These are phyloP conservation scores for Neurospora crassa DNA, from an alignment of 2,329 filamentous ascomycete genomes.

Conservation along the genomic window DNA sequence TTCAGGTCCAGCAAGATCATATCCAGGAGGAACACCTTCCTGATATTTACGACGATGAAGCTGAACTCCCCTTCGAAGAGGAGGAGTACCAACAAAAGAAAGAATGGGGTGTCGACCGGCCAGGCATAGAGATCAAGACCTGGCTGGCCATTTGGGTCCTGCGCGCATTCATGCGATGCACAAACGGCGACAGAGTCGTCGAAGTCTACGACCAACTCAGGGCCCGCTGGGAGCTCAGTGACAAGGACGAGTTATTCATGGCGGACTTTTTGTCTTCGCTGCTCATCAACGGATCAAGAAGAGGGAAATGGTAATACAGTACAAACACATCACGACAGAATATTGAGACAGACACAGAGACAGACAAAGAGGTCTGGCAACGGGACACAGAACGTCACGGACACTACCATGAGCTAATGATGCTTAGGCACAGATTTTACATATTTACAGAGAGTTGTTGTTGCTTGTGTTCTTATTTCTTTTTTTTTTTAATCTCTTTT, in stretches of 20 bases:
- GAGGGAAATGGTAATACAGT: neutral
- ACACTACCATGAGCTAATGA: neutral
- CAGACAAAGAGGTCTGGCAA: neutral
- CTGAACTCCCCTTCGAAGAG: neutral
- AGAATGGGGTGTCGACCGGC: conserved; percentile 22
- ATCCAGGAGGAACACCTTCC: neutral
- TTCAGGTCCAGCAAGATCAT: neutral
- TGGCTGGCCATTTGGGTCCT: conserved; percentile 55
- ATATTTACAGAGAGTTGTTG: neutral
- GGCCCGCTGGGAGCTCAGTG: conserved; percentile 35
- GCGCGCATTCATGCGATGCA: conserved; percentile 53
- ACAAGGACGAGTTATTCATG: conserved; percentile 35
- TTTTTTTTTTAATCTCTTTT: neutral
- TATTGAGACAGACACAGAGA: neutral
- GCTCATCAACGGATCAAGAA: conserved; percentile 1
- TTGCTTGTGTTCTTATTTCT: neutral
- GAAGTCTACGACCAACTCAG: conserved; percentile 43
- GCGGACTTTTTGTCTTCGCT: conserved; percentile 25
- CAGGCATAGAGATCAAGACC: conserved; percentile 41
- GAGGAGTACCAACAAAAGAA: neutral
- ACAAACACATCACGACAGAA: neutral
- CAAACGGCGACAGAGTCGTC: conserved; percentile 39
- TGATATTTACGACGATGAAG: neutral
- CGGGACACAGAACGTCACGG: neutral
- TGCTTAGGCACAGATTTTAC: neutral